Percentiles rank a stretch among this genome's conserved stretches.
Evolutionary conservation across 495 filamentous ascomycete species (phyloP).

Genomic region (Lineolata rhizophorae): DNA sequence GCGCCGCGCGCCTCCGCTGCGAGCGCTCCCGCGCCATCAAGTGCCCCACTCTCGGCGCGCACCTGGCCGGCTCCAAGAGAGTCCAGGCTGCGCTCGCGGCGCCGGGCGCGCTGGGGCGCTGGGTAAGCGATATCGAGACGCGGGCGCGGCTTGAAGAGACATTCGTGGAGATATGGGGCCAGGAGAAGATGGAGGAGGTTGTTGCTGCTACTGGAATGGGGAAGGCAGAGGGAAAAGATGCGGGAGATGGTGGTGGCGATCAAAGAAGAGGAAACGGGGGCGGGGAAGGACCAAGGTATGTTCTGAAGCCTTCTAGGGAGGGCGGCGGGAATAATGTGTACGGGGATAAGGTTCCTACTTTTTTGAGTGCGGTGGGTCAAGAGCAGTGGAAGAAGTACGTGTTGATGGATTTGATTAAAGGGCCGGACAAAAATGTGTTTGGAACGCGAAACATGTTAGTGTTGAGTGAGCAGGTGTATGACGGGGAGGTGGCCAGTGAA

Average conservation of each 20-base stretch:
- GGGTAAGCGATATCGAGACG: slow-evolving; percentile 2
- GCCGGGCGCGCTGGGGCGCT: slow-evolving; percentile 6
- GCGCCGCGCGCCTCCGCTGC: slow-evolving; percentile 1
- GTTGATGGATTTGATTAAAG: slow-evolving; percentile 9
- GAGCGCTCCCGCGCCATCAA: slow-evolving; percentile 10
- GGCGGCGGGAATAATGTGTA: slow-evolving; percentile 13
- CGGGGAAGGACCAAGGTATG: too few species aligned
- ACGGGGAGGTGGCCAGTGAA: slow-evolving; percentile 10
- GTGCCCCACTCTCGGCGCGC: slow-evolving; percentile 8
- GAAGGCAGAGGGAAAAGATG: too few species aligned
- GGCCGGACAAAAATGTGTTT: slow-evolving; percentile 4
- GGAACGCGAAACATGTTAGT: too few species aligned
- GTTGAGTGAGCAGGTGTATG: slow-evolving; percentile 5
- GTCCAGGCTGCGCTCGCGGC: slow-evolving; percentile 9
- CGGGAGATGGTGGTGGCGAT: slow-evolving; percentile 2
- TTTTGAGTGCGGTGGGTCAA: slow-evolving; percentile 6
- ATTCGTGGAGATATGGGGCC: slow-evolving; percentile 7
- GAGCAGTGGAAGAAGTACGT: slow-evolving; percentile 8
- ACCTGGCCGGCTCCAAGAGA: slow-evolving; percentile 8
- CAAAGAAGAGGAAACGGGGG: too few species aligned
- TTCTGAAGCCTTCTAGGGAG: slow-evolving; percentile 11
- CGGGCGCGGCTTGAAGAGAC: too few species aligned
- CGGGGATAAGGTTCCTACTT: slow-evolving; percentile 7
- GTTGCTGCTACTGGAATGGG: too few species aligned
- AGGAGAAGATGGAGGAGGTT: slow-evolving; percentile 4